Percentiles rank a stretch among this genome's conserved stretches.
phyloP scores from a whole-genome alignment of 1,284 basidiomycete species.

The Rhodotorula sp. region DNA sequence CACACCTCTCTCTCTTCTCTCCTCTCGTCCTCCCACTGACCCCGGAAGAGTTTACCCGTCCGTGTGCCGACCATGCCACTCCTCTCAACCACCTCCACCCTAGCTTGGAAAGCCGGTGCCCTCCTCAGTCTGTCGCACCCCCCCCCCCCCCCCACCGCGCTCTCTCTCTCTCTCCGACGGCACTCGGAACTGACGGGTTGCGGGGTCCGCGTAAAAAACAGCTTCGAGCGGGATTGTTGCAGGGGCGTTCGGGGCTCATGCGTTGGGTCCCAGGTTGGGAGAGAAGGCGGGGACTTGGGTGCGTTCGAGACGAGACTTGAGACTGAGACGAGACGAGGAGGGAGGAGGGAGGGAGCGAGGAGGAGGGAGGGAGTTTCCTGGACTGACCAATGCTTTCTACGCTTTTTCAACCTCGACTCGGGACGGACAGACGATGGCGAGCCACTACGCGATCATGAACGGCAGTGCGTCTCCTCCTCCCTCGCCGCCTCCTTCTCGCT shows the following conservation, averaged over 20 bases:
- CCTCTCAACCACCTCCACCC: constrained; percentile 13
- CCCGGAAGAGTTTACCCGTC: too few relatives aligned
- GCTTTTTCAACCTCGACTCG: too few relatives aligned
- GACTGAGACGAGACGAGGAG: not conserved
- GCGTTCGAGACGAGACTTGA: not conserved
- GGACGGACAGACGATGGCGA: constrained; percentile 18
- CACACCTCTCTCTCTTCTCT: not conserved
- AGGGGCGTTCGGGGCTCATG: constrained; percentile 31
- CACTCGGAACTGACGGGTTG: too few relatives aligned
- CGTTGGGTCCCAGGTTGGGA: constrained; percentile 26
- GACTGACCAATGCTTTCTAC: too few relatives aligned
- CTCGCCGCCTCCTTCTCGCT: too few relatives aligned
- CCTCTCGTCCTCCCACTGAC: too few relatives aligned
- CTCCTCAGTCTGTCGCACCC: constrained; percentile 4
- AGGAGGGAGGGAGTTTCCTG: too few relatives aligned
- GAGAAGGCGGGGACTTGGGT: constrained; percentile 33
- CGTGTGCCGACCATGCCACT: constrained; percentile 23
- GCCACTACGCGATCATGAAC: constrained; percentile 32
- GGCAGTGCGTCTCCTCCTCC: constrained; percentile 17
- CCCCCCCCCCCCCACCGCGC: not conserved
- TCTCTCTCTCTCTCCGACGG: too few relatives aligned
- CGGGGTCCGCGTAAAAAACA: too few relatives aligned
- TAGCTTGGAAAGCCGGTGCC: constrained; percentile 31
- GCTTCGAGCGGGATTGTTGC: not conserved
- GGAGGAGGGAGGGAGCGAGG: not conserved